phyloP scores from a whole-genome alignment of 169 alveolate genomes.

The Amoebophrya sp. region DNA sequence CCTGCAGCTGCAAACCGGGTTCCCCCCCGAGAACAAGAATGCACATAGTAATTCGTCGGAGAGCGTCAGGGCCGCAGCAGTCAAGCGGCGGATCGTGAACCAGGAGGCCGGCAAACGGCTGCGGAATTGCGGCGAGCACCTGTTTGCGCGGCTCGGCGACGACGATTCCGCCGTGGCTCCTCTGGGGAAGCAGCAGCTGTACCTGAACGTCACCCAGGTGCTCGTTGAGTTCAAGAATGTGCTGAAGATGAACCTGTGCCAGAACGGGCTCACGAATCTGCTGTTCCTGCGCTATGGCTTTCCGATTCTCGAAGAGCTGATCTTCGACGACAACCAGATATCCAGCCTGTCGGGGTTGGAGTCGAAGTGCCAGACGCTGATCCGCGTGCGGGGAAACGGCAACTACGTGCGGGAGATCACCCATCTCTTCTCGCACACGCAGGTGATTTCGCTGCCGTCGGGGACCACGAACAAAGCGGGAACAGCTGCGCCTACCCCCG shows the following conservation, averaged over 20 bases:
- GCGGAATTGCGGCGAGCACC: neutral
- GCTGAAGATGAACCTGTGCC: neutral
- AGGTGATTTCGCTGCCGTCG: neutral
- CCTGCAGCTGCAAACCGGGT: neutral
- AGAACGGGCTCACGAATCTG: neutral
- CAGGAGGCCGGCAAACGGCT: neutral
- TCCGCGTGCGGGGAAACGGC: neutral
- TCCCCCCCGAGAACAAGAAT: neutral
- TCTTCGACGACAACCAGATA: neutral
- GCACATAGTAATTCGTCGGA: no score
- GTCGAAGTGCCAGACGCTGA: neutral
- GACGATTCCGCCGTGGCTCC: no score
- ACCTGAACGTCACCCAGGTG: neutral
- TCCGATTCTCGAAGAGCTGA: neutral
- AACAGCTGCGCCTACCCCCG: no score
- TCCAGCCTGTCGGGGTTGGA: neutral
- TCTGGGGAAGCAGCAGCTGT: no score
- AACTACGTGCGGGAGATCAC: neutral
- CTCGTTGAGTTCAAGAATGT: neutral
- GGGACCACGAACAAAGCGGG: neutral
- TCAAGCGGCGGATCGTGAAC: neutral
- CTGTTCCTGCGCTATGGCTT: neutral
- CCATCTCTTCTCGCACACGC: neutral
- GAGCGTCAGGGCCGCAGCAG: neutral
- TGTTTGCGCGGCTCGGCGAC: no score